Evolutionary conservation across 2,329 filamentous ascomycete genomes (phyloP).

Genomic region (Cercospora janseana): DNA sequence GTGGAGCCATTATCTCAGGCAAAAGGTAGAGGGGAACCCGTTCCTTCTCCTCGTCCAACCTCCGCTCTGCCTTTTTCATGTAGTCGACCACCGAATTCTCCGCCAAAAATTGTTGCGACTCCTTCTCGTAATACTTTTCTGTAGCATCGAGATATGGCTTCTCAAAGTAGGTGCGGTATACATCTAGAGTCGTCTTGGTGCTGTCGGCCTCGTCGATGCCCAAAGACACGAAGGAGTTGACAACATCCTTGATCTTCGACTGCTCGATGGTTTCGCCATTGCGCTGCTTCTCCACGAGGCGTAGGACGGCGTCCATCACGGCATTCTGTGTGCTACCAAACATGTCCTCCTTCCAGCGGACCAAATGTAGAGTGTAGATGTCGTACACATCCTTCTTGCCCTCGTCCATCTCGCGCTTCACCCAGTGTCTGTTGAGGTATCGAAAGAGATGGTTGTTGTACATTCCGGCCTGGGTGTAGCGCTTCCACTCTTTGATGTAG

Average conservation of each 20-base stretch:
- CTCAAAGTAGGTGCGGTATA: slow-evolving; percentile 91
- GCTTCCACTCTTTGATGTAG: slow-evolving; percentile 95
- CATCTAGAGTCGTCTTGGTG: slow-evolving; percentile 90
- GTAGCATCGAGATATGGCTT: slow-evolving; percentile 86
- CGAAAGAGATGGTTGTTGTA: slow-evolving; percentile 97
- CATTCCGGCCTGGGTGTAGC: slow-evolving; percentile 92
- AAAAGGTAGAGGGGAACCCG: slow-evolving; percentile 90
- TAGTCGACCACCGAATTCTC: slow-evolving; percentile 98
- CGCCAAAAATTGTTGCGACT: slow-evolving; percentile 90
- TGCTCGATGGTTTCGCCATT: slow-evolving; percentile 98
- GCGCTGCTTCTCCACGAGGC: slow-evolving; percentile 93
- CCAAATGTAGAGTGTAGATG: slow-evolving; percentile 93
- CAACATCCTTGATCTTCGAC: slow-evolving; percentile 92
- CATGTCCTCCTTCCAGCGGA: slow-evolving; percentile 90
- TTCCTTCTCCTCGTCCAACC: slow-evolving; percentile 89
- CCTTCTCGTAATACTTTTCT: slow-evolving; percentile 79
- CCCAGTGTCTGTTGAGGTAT: slow-evolving; percentile 97
- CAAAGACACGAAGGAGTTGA: slow-evolving; percentile 91
- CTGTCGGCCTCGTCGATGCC: slow-evolving; percentile 91
- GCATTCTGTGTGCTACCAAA: slow-evolving; percentile 79
- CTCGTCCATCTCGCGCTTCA: slow-evolving; percentile 97
- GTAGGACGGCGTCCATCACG: slow-evolving; percentile 93
- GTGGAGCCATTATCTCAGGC: slow-evolving; percentile 75
- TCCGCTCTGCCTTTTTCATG: slow-evolving; percentile 97
- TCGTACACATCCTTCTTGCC: slow-evolving; percentile 98